A percentile compares a stretch with the other conserved stretches of the same genome.
These are phyloP conservation scores for Silybum marianum DNA, from an alignment of 129 eudicot genomes.

Conservation along the genomic window DNA sequence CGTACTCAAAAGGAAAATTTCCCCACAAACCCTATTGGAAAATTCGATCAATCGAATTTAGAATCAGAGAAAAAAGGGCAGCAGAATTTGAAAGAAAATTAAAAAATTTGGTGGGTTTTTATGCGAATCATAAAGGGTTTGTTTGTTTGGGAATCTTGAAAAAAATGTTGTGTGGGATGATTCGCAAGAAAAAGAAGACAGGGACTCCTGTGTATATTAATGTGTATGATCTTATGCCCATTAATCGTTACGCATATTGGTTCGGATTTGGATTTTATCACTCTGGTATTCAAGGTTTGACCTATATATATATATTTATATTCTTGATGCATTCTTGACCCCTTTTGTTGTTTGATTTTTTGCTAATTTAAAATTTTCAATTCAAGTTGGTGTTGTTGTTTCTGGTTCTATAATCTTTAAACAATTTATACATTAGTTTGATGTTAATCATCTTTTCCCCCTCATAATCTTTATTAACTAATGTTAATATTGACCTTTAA, in stretches of 20 bases:
- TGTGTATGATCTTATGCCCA: constrained; percentile 85
- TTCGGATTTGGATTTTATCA: constrained; percentile 84
- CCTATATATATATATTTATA: neutral
- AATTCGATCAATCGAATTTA: neutral
- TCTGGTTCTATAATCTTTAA: neutral
- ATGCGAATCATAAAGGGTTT: constrained; percentile 11
- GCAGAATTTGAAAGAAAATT: neutral
- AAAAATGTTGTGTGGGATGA: constrained; percentile 67
- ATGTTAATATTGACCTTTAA: neutral
- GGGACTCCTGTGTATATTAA: constrained; percentile 78
- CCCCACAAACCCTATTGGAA: neutral
- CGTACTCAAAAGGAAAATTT: constrained; percentile 15
- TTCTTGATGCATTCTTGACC: constrained; percentile 1
- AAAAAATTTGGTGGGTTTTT: constrained; percentile 13
- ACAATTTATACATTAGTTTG: neutral
- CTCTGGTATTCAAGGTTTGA: constrained; percentile 86
- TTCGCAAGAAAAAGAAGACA: constrained; percentile 56
- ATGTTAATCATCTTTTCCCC: neutral
- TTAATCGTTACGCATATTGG: constrained; percentile 85
- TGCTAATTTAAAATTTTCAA: neutral
- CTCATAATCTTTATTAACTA: neutral
- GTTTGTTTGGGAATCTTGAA: constrained; percentile 10
- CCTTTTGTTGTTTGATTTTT: neutral
- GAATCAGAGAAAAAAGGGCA: neutral
- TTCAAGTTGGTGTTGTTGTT: neutral